A percentile compares a stretch with the other conserved stretches of the same genome.
These are phyloP conservation scores for Aspergillus neotritici DNA, from an alignment of 2,329 filamentous ascomycete species.

Conservation along the genomic window DNA sequence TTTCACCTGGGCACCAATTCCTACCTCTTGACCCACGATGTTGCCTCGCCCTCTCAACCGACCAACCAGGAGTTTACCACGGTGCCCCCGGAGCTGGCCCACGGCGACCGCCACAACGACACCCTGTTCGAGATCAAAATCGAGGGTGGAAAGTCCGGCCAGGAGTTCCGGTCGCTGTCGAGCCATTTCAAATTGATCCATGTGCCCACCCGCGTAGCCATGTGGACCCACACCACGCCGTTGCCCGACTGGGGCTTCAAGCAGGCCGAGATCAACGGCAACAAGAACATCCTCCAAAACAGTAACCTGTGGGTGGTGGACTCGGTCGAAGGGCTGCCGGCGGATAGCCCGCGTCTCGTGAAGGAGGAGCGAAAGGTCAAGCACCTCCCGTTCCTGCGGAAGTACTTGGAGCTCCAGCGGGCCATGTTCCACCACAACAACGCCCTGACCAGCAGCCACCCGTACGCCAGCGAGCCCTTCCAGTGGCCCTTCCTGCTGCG, in stretches of 20 bases:
- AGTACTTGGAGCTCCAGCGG: conserved; percentile 93
- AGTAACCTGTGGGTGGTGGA: conserved; percentile 96
- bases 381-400: conserved; percentile 77
- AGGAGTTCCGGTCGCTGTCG: conserved; percentile 84
- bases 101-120: conserved; percentile 71
- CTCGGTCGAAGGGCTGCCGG: conserved; percentile 73
- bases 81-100: conserved; percentile 64
- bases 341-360: conserved; percentile 65
- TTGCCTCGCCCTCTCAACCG: conserved; percentile 90
- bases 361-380: conserved; percentile 77
- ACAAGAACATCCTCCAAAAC: conserved; percentile 85
- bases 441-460: conserved; percentile 92
- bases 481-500: conserved; percentile 97
- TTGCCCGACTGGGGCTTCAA: conserved; percentile 97
- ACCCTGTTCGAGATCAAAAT: conserved; percentile 90
- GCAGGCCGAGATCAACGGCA: conserved; percentile 98
- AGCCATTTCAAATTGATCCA: conserved; percentile 96
- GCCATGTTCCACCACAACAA: conserved; percentile 99
- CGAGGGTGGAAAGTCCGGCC: conserved; percentile 72
- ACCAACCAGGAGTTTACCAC: conserved; percentile 99
- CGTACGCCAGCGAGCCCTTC: conserved; percentile 89
- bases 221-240: conserved; percentile 96
- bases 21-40: conserved; percentile 86
- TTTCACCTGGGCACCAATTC: conserved; percentile 81
- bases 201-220: conserved; percentile 88